Base-by-base conservation (phyloP, 176 grass and related monocot species). In the Alloteropsis semialata region DNA sequence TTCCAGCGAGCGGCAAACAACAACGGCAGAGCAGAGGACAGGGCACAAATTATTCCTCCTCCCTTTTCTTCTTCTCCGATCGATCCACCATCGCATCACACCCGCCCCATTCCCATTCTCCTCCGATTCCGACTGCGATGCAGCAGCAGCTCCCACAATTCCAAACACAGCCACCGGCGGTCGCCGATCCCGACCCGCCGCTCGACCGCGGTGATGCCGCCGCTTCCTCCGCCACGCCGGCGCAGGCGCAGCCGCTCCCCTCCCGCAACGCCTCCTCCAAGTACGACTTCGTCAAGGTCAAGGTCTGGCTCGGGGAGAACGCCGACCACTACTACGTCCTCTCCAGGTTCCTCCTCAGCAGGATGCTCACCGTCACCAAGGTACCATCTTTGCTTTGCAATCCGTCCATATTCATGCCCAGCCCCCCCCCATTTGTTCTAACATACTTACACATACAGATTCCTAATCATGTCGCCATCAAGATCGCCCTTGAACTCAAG, bases 251-350 rank as follows among this genome's bases (percentile, higher is more conserved):
- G n/a, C n/a, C 88, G 37, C 80, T 80, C 53, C 86, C 90, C 54
- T 91, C 92, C 75, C 88, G 96, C 76, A 95, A 92, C 65, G 92
- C 90, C 59, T 93, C 96, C 44, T 98, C 96, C 84, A 98, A 98
- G 84, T 98, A 98, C 79, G 96, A 98, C 81, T 98, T 98, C 80
- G 92, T 98, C 71, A 98, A 95, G 92, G 94, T 97, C 33, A 98
- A 98, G 90, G 92, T 98, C 4, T 98, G 96, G 96, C 88, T 98
- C 28, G 96, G 91, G 18, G 92, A 98, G 73, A 95, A 98, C 74
- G 96, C 96, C n/a, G 92, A 98, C 85, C 96, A 98, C 66, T 95
- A 98, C 82, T 98, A 98, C 33, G 96, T 97, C 33, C 81, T 97
- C 22, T 97, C 95, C 69, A 87, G 95, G 70, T 97, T 97, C 81